phyloP scores from a whole-genome alignment of 1,139 yeast species.

The Torulaspora globosa region DNA sequence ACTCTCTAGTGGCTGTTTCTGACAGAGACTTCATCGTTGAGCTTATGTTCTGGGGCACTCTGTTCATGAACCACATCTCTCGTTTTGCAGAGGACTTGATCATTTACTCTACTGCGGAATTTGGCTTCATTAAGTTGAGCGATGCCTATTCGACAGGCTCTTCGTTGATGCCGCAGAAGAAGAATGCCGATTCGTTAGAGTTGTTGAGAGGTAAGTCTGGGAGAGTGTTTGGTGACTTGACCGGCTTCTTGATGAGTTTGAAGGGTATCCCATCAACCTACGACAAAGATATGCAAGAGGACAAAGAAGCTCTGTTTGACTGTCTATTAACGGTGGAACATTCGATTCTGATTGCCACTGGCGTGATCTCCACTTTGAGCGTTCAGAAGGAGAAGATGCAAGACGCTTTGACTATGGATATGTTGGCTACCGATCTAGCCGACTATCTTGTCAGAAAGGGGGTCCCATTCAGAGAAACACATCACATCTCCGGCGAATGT shows the following conservation, averaged over 20 bases:
- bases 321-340: constrained; percentile 87
- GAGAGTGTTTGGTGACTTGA: constrained; percentile 88
- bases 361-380: constrained; percentile 81
- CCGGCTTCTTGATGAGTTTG: constrained; percentile 93
- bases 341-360: constrained; percentile 89
- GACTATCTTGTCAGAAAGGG: constrained; percentile 96
- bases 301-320: constrained; percentile 95
- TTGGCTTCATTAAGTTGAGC: constrained; percentile 86
- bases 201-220: constrained; percentile 95
- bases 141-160: constrained; percentile 99
- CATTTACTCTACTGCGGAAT: constrained; percentile 94
- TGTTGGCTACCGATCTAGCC: constrained; percentile 97
- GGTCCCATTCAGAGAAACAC: constrained; percentile 98
- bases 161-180: constrained; percentile 98
- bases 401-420: constrained; percentile 91
- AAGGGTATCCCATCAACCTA: constrained; percentile 96
- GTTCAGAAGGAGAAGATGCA: constrained; percentile 75
- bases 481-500: constrained; percentile 96
- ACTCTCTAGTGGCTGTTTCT: constrained; percentile 89
- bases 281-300: constrained; percentile 98
- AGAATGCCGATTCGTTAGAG: constrained; percentile 95
- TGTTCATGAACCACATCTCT: constrained; percentile 92
- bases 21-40: constrained; percentile 98
- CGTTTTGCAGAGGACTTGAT: constrained; percentile 92
- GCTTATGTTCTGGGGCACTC: constrained; percentile 94